phyloP scores from a whole-genome alignment of 352 stramenopile genomes.

The Pythium aphanidermatum region DNA sequence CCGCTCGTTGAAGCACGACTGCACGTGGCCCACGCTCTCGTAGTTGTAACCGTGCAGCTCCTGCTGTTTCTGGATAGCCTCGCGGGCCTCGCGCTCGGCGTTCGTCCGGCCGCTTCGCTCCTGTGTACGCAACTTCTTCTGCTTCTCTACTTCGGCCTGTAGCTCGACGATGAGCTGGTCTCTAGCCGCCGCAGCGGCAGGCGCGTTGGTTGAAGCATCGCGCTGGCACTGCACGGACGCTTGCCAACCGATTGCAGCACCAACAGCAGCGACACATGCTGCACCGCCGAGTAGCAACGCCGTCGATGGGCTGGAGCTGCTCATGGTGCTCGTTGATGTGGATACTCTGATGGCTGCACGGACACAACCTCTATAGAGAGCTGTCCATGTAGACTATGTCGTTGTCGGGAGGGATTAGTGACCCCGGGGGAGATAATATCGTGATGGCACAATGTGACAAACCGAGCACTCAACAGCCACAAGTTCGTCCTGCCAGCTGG shows the following conservation, averaged over 20 bases:
- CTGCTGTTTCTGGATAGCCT: conserved; percentile 58
- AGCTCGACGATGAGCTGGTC: conserved; percentile 40
- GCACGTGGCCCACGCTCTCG: conserved; percentile 58
- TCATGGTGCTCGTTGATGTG: too few species aligned
- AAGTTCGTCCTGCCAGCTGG: too few species aligned
- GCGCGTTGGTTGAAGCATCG: background rate
- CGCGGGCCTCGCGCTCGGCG: conserved; percentile 56
- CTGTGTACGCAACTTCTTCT: conserved; percentile 66
- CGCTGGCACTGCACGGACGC: background rate
- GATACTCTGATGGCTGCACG: too few species aligned
- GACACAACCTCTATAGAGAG: too few species aligned
- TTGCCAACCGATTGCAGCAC: conserved; percentile 17
- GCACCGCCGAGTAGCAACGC: conserved; percentile 10
- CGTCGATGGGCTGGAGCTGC: background rate
- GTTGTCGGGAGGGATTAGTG: too few species aligned
- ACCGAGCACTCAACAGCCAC: too few species aligned
- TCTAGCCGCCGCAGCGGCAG: conserved; percentile 2
- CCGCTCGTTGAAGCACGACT: conserved; percentile 85
- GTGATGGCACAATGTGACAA: too few species aligned
- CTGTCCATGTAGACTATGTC: too few species aligned
- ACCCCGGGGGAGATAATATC: too few species aligned
- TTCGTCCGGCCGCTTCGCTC: conserved; percentile 69
- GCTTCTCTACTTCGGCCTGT: conserved; percentile 55
- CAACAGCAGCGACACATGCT: conserved; percentile 11
- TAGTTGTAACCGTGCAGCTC: conserved; percentile 62